phyloP scores from a whole-genome alignment of 345 rosid genomes.

The Populus deltoides region DNA sequence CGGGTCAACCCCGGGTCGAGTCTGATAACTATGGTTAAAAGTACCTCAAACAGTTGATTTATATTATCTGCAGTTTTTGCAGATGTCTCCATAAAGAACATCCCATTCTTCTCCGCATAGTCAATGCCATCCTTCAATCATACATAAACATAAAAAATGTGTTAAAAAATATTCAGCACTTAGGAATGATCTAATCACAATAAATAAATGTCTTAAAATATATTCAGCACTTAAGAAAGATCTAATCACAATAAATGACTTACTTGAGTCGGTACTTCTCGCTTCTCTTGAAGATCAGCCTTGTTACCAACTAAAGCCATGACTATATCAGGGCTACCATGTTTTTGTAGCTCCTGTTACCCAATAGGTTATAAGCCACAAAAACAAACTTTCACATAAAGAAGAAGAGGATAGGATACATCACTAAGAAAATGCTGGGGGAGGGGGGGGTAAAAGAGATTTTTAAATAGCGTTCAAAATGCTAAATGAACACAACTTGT shows the following conservation, averaged over 20 bases:
- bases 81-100: slow-evolving; percentile 97
- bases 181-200: background rate
- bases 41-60: slow-evolving; percentile 86
- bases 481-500: background rate
- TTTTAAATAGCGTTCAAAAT: background rate
- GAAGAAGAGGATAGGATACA: background rate
- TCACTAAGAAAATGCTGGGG: background rate
- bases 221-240: background rate
- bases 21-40: background rate
- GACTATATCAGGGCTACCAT: slow-evolving; percentile 92
- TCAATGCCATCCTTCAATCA: slow-evolving; percentile 73
- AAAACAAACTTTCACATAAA: background rate
- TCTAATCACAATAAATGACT: slow-evolving; percentile 20
- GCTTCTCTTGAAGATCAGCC: slow-evolving; percentile 83
- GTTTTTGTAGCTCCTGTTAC: slow-evolving; percentile 88
- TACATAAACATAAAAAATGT: slow-evolving; percentile 1
- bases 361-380: background rate
- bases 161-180: background rate
- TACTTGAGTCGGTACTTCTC: slow-evolving; percentile 78
- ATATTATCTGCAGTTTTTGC: slow-evolving; percentile 98
- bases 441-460: too few relatives aligned
- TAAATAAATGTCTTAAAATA: background rate
- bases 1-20: too few relatives aligned
- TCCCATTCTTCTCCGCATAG: slow-evolving; percentile 92
- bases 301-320: slow-evolving; percentile 98